These are phyloP conservation scores for Chaetoceros muelleri DNA, from an alignment of 108 stramenopile species.

Conservation along the genomic window DNA sequence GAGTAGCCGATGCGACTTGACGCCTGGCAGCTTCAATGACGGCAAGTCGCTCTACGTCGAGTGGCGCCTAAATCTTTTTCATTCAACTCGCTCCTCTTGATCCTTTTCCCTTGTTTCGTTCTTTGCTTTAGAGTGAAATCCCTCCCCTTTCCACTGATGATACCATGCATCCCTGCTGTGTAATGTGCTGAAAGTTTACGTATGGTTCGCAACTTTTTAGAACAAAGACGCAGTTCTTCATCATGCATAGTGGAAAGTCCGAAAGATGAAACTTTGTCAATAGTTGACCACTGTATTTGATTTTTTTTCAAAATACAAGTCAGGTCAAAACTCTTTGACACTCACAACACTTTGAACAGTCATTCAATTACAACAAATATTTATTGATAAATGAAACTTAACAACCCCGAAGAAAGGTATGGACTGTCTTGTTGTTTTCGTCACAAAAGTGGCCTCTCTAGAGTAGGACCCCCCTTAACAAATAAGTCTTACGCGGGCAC, in stretches of 20 bases:
- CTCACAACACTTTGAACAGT: too few species aligned
- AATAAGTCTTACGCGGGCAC: too few species aligned
- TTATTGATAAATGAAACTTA: conserved; percentile 6
- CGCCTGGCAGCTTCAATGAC: conserved; percentile 27
- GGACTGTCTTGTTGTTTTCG: conserved; percentile 5
- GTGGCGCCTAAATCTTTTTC: conserved; percentile 10
- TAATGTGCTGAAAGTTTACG: conserved; percentile 48
- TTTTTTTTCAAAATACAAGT: not conserved
- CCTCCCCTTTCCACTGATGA: conserved; percentile 56
- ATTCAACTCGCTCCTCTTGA: conserved; percentile 3
- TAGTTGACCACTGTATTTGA: conserved; percentile 38
- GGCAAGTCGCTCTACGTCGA: conserved; percentile 19
- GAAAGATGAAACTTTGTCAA: conserved; percentile 32
- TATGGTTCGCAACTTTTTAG: conserved; percentile 39
- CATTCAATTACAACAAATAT: not conserved
- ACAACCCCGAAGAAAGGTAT: conserved; percentile 8
- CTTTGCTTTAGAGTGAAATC: too few species aligned
- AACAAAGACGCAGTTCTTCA: conserved; percentile 31
- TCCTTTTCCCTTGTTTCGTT: conserved; percentile 1
- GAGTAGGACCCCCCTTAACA: too few species aligned
- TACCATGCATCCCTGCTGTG: conserved; percentile 73
- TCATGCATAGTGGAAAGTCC: conserved; percentile 21
- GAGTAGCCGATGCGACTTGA: conserved; percentile 8
- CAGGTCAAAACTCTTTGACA: not conserved
- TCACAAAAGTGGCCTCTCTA: too few species aligned